Percentiles rank a stretch among this genome's conserved stretches.
These are phyloP conservation scores for Calonectria pauciramosa DNA, from an alignment of 2,329 filamentous ascomycete genomes.

Conservation along the genomic window DNA sequence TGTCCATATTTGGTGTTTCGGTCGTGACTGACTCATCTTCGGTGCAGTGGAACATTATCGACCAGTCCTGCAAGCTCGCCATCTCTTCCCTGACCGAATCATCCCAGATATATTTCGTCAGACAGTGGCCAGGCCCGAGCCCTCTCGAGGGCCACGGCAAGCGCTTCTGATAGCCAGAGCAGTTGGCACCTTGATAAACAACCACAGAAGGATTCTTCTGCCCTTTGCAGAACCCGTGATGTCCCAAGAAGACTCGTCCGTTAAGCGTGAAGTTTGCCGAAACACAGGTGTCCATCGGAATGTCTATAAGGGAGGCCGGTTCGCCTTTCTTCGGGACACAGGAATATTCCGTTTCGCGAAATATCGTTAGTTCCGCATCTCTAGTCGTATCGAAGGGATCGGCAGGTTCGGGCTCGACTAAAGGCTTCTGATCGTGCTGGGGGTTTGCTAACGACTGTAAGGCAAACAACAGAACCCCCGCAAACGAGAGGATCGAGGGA, in stretches of 20 bases:
- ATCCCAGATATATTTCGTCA: constrained; percentile 22
- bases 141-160: constrained; percentile 10
- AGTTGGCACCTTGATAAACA: constrained; percentile 14
- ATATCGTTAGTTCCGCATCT: constrained; percentile 14
- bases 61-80: constrained; percentile 13
- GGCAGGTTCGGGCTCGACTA: not conserved
- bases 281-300: constrained; percentile 24
- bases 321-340: constrained; percentile 1
- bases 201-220: constrained; percentile 10
- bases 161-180: constrained; percentile 17
- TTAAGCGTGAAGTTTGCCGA: constrained; percentile 30
- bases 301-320: not conserved
- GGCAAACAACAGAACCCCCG: not conserved
- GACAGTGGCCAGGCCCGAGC: constrained; percentile 23
- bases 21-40: not conserved
- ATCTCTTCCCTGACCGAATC: not conserved
- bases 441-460: not conserved
- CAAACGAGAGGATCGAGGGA: not conserved
- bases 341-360: not conserved
- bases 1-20: not conserved
- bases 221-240: constrained; percentile 19
- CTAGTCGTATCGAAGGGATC: not conserved
- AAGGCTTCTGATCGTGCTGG: not conserved
- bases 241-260: constrained; percentile 15
- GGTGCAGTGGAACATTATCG: constrained; percentile 23